phyloP scores from a whole-genome alignment of 2,329 filamentous ascomycete species.

The Phialemonium atrogriseum region DNA sequence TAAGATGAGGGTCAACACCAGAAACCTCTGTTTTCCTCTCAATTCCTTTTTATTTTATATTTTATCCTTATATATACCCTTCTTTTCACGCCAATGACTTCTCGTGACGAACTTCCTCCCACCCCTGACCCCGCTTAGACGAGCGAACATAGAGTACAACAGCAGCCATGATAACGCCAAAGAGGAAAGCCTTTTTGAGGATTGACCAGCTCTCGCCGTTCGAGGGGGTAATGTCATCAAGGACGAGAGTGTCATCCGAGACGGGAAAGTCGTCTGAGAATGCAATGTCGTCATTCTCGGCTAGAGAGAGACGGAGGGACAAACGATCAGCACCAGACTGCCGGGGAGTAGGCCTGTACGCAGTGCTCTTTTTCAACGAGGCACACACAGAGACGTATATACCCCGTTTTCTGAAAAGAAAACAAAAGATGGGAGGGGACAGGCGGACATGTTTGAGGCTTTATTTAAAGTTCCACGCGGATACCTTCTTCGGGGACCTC shows the following conservation, averaged over 20 bases:
- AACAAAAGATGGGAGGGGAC: conserved; percentile 11
- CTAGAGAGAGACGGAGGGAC: conserved; percentile 18
- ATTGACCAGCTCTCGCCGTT: conserved; percentile 28
- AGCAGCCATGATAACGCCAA: conserved; percentile 37
- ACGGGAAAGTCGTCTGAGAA: conserved; percentile 10
- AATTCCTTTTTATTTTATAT: conserved; percentile 1
- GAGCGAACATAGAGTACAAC: conserved; percentile 37
- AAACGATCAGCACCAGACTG: conserved; percentile 20
- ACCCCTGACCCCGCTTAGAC: conserved; percentile 23
- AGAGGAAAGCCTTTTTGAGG: conserved; percentile 41
- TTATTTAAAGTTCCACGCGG: conserved; percentile 78
- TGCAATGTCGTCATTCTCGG: too few species aligned
- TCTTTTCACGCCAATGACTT: conserved; percentile 31
- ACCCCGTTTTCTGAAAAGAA: conserved; percentile 2
- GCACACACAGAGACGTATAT: too few species aligned
- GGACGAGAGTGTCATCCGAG: conserved; percentile 14
- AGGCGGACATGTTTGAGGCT: too few species aligned
- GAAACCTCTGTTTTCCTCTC: not conserved
- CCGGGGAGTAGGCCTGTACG: too few species aligned
- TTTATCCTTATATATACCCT: conserved; percentile 8
- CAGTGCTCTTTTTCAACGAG: too few species aligned
- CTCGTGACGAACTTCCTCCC: conserved; percentile 27
- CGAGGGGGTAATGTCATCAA: not conserved
- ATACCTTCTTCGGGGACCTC: conserved; percentile 86
- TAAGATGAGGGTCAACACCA: not conserved